Conservation (phyloP, 176 grass and related monocot genomes). For the Echinochloa phyllopogon region DNA sequence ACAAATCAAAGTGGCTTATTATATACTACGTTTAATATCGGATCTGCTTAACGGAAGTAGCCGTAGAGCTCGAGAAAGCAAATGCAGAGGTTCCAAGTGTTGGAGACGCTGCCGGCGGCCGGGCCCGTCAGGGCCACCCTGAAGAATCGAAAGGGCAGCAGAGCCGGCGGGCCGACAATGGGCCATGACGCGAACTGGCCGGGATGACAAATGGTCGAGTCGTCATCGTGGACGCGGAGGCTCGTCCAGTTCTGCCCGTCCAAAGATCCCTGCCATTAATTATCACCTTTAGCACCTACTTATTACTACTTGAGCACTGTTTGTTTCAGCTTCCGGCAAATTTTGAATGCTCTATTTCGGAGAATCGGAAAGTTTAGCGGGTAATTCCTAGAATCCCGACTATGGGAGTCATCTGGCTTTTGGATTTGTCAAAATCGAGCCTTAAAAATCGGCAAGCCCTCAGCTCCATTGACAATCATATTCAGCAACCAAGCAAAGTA, state of each 20-base stretch:
- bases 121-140: slow-evolving; percentile 62
- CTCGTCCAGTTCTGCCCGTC: slow-evolving; percentile 78
- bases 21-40: too few species aligned
- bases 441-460: not conserved
- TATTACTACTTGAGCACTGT: too few species aligned
- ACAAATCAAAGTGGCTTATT: too few species aligned
- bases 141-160: slow-evolving; percentile 92
- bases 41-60: slow-evolving; percentile 60
- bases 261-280: slow-evolving; percentile 66
- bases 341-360: too few species aligned
- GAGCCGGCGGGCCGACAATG: slow-evolving; percentile 53
- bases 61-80: slow-evolving; percentile 96
- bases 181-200: slow-evolving; percentile 92
- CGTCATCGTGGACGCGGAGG: slow-evolving; percentile 67
- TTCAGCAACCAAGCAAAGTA: not conserved
- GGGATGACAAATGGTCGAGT: slow-evolving; percentile 69
- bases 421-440: too few species aligned
- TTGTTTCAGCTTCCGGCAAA: too few species aligned
- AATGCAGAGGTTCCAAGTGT: slow-evolving; percentile 78
- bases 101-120: slow-evolving; percentile 38
- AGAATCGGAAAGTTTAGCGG: too few species aligned
- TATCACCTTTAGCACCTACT: too few species aligned
- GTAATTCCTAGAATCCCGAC: too few species aligned
- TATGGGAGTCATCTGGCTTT: too few species aligned
- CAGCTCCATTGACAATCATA: not conserved